A percentile compares a stretch with the other conserved stretches of the same genome.
phyloP scores from a whole-genome alignment of 345 rosid species.

The Citrus reticulata region DNA sequence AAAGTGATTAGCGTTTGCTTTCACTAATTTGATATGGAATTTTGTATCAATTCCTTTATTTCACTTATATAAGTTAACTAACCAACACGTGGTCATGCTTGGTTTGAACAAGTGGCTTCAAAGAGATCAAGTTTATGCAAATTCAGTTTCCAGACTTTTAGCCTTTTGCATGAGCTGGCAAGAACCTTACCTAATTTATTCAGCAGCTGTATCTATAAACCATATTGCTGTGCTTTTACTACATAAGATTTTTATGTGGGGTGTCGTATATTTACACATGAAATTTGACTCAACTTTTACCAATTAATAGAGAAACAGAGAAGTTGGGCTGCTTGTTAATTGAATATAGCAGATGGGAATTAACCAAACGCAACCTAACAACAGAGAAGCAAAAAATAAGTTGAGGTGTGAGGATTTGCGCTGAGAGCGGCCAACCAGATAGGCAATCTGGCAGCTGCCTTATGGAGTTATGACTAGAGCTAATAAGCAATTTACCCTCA shows the following conservation, averaged over 20 bases:
- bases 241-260: neutral
- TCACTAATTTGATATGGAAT: neutral
- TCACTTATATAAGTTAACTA: neutral
- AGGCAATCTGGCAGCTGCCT: slow-evolving; percentile 11
- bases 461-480: neutral
- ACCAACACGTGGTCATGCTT: neutral
- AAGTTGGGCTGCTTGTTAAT: neutral
- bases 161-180: slow-evolving; percentile 11
- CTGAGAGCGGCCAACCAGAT: neutral
- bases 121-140: neutral
- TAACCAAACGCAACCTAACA: neutral
- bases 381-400: neutral
- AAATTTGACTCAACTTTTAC: neutral
- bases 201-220: neutral
- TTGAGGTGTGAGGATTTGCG: neutral
- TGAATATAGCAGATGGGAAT: slow-evolving; percentile 1
- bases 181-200: neutral
- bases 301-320: neutral
- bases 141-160: neutral
- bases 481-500: neutral
- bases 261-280: neutral
- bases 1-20: neutral
- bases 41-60: neutral
- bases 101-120: neutral
- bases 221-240: neutral